Conservation (phyloP, 2,329 filamentous ascomycete genomes). For the Ampelomyces quisqualis region DNA sequence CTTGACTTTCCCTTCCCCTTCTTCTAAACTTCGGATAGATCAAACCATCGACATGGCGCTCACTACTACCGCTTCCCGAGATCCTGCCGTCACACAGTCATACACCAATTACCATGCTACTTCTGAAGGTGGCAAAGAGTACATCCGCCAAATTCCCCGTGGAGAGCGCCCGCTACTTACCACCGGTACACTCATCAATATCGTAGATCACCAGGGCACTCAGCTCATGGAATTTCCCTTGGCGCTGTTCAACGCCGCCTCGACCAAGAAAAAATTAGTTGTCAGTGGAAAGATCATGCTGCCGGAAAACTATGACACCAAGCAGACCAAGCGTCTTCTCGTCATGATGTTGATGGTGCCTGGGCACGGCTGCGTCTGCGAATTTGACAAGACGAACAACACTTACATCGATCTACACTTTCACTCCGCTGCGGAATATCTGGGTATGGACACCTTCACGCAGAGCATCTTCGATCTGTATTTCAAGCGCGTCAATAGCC, state of each 20-base stretch:
- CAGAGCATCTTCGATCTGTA: constrained; percentile 7
- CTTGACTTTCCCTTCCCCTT: too few species aligned
- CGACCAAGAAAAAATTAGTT: neutral
- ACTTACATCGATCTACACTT: constrained; percentile 4
- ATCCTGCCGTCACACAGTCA: too few species aligned
- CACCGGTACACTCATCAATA: neutral
- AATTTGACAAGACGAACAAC: neutral
- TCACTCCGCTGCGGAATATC: constrained; percentile 5
- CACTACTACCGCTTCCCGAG: too few species aligned
- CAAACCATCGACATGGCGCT: too few species aligned
- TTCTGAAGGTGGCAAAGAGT: neutral
- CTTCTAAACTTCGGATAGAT: neutral
- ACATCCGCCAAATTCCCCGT: neutral
- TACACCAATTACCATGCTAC: too few species aligned
- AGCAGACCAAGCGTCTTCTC: neutral
- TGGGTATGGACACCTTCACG: constrained; percentile 6
- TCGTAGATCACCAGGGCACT: neutral
- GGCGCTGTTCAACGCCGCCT: neutral
- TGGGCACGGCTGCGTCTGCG: neutral
- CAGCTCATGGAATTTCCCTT: neutral
- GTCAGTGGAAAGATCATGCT: neutral
- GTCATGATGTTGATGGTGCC: neutral
- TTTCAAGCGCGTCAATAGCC: constrained; percentile 4
- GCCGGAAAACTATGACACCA: neutral
- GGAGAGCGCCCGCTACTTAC: neutral